These are phyloP conservation scores for Sporothrix pallida DNA, from an alignment of 2,329 filamentous ascomycete genomes.

Conservation along the genomic window DNA sequence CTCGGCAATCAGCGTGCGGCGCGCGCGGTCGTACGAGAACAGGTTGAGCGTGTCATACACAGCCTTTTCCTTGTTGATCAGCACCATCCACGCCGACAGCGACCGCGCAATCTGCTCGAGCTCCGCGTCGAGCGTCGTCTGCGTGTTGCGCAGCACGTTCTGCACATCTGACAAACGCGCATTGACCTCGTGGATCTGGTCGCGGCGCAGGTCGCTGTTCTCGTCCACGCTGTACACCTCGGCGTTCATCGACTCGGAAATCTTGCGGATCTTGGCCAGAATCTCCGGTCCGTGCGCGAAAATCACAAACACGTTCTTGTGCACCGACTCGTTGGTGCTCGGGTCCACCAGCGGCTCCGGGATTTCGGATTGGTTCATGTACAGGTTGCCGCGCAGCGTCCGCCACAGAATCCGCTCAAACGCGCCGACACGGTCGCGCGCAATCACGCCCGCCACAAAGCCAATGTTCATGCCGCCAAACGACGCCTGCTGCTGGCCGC, in stretches of 20 bases:
- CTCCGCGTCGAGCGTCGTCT: conserved; percentile 90
- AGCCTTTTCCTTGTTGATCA: conserved; percentile 97
- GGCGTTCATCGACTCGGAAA: conserved; percentile 94
- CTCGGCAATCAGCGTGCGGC: conserved; percentile 96
- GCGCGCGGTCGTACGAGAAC: conserved; percentile 94
- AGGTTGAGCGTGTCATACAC: conserved; percentile 94
- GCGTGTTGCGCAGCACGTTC: conserved; percentile 93
- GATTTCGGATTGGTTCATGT: conserved; percentile 99
- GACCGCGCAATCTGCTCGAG: conserved; percentile 91
- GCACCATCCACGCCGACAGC: conserved; percentile 94
- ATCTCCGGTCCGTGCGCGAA: conserved; percentile 99
- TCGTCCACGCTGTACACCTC: conserved; percentile 97
- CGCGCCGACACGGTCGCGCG: conserved; percentile 86
- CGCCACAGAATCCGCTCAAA: conserved; percentile 98
- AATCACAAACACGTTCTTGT: conserved; percentile 99
- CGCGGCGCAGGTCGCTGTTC: conserved; percentile 91
- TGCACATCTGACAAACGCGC: conserved; percentile 83
- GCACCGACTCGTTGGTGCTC: conserved; percentile 85
- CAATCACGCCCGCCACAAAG: conserved; percentile 95
- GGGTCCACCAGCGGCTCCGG: conserved; percentile 91
- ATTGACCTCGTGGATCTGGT: conserved; percentile 98
- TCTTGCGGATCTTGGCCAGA: conserved; percentile 97
- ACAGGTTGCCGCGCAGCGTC: conserved; percentile 94
- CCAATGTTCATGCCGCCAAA: conserved; percentile 99
- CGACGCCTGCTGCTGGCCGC: conserved; percentile 66